Percentiles rank a stretch among this genome's conserved stretches.
phyloP scores from a whole-genome alignment of 1,139 yeast species.

The Suhomyces bokatorum region DNA sequence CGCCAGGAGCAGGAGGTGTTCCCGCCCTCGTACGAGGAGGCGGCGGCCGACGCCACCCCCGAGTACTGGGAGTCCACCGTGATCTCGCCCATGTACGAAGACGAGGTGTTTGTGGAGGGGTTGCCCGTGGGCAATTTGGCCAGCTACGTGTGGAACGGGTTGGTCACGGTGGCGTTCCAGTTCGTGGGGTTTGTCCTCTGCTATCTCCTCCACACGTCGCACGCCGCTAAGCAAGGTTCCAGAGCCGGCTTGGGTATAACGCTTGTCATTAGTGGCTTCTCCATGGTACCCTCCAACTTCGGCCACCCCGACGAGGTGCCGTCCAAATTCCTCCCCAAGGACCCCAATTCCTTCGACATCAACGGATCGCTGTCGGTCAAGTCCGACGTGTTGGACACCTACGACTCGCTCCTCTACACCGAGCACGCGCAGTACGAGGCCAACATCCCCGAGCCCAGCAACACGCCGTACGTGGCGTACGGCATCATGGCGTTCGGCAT shows the following conservation, averaged over 20 bases:
- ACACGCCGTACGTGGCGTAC: conserved; percentile 53
- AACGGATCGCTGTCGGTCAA: conserved; percentile 34
- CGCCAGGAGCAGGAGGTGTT: conserved; percentile 43
- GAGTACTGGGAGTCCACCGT: conserved; percentile 96
- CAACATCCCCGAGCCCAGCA: conserved; percentile 6
- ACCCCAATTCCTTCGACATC: conserved; percentile 59
- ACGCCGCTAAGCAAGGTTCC: conserved; percentile 96
- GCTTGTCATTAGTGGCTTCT: conserved; percentile 73
- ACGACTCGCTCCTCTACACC: conserved; percentile 32
- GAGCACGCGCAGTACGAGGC: conserved; percentile 19
- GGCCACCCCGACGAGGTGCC: conserved; percentile 43
- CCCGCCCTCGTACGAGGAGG: conserved; percentile 96
- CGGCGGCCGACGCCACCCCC: conserved; percentile 92
- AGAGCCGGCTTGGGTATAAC: conserved; percentile 91
- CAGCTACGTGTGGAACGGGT: conserved; percentile 84
- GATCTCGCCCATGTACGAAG: conserved; percentile 77
- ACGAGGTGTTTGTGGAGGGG: conserved; percentile 93
- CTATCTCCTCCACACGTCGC: conserved; percentile 89
- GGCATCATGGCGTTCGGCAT: conserved; percentile 68
- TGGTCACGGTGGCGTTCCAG: conserved; percentile 88
- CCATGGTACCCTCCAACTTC: conserved; percentile 62
- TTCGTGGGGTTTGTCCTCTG: conserved; percentile 91
- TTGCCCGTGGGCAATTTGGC: conserved; percentile 93
- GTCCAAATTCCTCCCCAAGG: conserved; percentile 48
- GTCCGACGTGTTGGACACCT: conserved; percentile 50